phyloP scores from a whole-genome alignment of 371 early-diverging fungal genomes.

The Syncephalastrum racemosum region DNA sequence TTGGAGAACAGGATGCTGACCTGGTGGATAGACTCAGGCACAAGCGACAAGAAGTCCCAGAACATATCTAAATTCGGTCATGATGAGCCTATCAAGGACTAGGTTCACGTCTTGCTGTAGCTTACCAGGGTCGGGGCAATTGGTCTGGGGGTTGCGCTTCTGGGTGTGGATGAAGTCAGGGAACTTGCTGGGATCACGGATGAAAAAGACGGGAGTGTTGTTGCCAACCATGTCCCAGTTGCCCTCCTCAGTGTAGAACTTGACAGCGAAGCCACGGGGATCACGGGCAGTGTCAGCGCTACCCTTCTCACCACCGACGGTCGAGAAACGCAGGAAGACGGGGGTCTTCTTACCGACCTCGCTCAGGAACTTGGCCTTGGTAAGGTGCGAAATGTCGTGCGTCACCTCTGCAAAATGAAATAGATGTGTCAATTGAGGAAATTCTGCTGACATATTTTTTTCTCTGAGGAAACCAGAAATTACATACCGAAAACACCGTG shows the following conservation, averaged over 20 bases:
- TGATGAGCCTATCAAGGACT: background rate
- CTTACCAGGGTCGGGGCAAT: conserved; percentile 26
- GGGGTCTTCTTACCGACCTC: conserved; percentile 77
- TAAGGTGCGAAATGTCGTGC: conserved; percentile 67
- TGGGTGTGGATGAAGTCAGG: conserved; percentile 83
- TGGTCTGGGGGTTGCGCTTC: conserved; percentile 77
- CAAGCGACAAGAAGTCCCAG: conserved; percentile 80
- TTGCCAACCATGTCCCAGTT: conserved; percentile 80
- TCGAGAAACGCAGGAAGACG: conserved; percentile 78
- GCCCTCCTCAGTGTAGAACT: conserved; percentile 76
- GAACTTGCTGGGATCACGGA: conserved; percentile 80
- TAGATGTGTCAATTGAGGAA: background rate
- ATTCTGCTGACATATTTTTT: too few relatives aligned
- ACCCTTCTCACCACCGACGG: conserved; percentile 79
- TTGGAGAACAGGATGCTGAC: conserved; percentile 78
- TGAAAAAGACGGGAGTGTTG: conserved; percentile 69
- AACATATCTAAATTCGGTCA: conserved; percentile 20
- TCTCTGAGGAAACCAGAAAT: too few relatives aligned
- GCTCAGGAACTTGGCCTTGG: conserved; percentile 76
- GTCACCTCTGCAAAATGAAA: conserved; percentile 57
- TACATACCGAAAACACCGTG: conserved; percentile 74
- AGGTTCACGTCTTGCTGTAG: background rate
- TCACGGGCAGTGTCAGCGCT: conserved; percentile 77
- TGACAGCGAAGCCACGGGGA: conserved; percentile 77
- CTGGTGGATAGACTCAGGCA: conserved; percentile 80